Base-by-base conservation (phyloP, 805 yeast genomes). In the Ogataea saltuana region DNA sequence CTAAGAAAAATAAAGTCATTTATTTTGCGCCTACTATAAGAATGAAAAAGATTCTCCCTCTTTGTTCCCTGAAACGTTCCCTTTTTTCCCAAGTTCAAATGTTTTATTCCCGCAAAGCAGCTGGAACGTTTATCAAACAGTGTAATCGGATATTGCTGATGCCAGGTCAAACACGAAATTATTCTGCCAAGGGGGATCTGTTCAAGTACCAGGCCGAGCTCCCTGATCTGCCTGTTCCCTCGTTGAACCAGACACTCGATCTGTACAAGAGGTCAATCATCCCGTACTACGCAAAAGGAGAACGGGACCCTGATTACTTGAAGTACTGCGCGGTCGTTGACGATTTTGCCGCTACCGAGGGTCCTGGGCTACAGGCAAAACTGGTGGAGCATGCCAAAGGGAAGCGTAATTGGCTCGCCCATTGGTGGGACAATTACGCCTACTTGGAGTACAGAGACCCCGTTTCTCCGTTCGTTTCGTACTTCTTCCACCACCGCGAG, bases 391-490 rank as follows among this genome's bases (percentile, higher is more conserved):
- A 80, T 53, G 83, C 91, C 21, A 55, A 67, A 22, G 67, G 59
- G 41, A 71, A 68, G 44, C 83, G 88, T 60, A 91, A 91, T 65
- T 91, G 99, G 99, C 74, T 91, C 57, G 78, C 85, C 35, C 83
- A 79, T 47, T 88, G 84, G 75, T 91, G 99, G 99, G 96, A 91
- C 64, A 85, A 86, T 56, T 87, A 85, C 54, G 96, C 97, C 16
- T 91, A 91, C 67, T 72, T 91, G 71, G 81, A 85, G 30, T 90
- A 88, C 69, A 76, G 93, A 53, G 98, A 88, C 65, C 96, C 98
- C 0, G 86, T 91, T n/a, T 86, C 87, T 20, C 97, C 98, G 10
- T 90, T 82, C 60, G 96, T 88, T 27, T 85, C 96, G 16, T 91
- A 91, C 70, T 93, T 88, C 56, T 91, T 78, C 68, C 76, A 82